Conservation (phyloP, 2,329 filamentous ascomycete genomes). For the Fusarium multiceps region DNA sequence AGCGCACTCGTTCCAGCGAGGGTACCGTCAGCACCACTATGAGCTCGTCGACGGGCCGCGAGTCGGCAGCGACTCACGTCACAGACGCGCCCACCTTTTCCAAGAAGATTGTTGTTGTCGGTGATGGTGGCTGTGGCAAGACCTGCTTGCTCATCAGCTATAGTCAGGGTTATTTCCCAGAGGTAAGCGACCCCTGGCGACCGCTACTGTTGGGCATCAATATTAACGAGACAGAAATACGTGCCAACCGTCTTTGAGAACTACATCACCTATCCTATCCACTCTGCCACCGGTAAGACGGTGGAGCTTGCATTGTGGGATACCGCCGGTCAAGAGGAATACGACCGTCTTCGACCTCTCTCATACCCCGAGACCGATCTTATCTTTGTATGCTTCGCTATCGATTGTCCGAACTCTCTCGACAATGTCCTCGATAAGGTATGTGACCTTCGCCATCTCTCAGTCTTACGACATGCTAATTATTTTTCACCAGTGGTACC, state of each 20-base stretch:
- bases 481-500: slow-evolving; percentile 81
- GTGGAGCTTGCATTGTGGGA: slow-evolving; percentile 98
- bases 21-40: slow-evolving; percentile 89
- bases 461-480: slow-evolving; percentile 8
- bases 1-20: slow-evolving; percentile 79
- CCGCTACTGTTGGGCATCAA: neutral
- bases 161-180: slow-evolving; percentile 97
- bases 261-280: slow-evolving; percentile 97
- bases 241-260: slow-evolving; percentile 99
- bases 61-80: slow-evolving; percentile 84
- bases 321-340: slow-evolving; percentile 98
- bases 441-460: slow-evolving; percentile 34
- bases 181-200: slow-evolving; percentile 69
- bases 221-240: slow-evolving; percentile 80
- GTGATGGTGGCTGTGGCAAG: slow-evolving; percentile 98
- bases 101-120: slow-evolving; percentile 99
- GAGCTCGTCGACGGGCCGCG: slow-evolving; percentile 78
- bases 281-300: slow-evolving; percentile 88
- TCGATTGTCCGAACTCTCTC: slow-evolving; percentile 97
- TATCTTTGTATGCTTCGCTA: slow-evolving; percentile 98
- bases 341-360: slow-evolving; percentile 92
- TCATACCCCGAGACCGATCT: slow-evolving; percentile 98
- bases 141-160: slow-evolving; percentile 99
- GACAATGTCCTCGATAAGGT: slow-evolving; percentile 99
- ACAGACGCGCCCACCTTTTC: slow-evolving; percentile 94